Conservation (phyloP, 2,329 filamentous ascomycete genomes). For the Pseudopyrenochaeta lycopersici region DNA sequence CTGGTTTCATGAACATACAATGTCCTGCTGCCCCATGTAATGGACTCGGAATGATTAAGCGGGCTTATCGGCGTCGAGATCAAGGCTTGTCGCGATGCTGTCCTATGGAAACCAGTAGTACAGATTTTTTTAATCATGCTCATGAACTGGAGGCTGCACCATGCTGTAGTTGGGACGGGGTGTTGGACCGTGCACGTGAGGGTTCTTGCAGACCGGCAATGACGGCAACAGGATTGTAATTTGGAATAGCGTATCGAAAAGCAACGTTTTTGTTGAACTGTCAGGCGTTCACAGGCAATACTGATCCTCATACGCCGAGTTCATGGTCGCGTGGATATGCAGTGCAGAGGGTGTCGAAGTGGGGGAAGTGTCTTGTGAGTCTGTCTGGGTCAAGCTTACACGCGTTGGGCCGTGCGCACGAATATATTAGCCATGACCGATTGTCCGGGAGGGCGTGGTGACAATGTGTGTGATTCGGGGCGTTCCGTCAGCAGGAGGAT, state of each 20-base stretch:
- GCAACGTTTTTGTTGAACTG: background rate
- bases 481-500: constrained; percentile 15
- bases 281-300: background rate
- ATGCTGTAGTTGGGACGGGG: background rate
- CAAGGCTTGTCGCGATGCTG: background rate
- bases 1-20: background rate
- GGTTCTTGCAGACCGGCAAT: background rate
- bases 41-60: background rate
- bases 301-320: background rate
- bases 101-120: background rate
- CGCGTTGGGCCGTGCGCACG: constrained; percentile 22
- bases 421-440: constrained; percentile 35
- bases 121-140: background rate
- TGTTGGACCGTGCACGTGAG: background rate
- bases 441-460: constrained; percentile 16
- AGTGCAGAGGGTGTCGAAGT: background rate
- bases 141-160: background rate
- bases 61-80: background rate
- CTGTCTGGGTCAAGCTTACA: background rate
- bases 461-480: constrained; percentile 9
- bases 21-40: background rate
- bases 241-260: background rate
- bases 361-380: constrained; percentile 16
- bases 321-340: background rate
- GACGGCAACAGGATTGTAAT: background rate